phyloP scores from a whole-genome alignment of 164 flowering plant species.

The Dillenia suffruticosa region DNA sequence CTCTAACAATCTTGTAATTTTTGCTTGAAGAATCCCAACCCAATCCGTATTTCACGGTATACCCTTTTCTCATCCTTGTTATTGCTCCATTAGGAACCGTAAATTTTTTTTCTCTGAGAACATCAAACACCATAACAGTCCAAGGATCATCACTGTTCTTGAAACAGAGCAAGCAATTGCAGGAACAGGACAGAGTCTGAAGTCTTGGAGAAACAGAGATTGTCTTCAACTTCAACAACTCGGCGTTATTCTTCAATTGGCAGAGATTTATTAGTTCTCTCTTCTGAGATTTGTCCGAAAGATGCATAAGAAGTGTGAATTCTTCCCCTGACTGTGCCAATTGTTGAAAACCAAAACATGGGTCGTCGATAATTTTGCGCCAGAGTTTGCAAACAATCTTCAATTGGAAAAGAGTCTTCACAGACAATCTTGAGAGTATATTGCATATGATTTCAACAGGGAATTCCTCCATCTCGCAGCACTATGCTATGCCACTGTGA shows the following conservation, averaged over 20 bases:
- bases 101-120: not conserved
- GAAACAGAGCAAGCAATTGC: slow-evolving; percentile 11
- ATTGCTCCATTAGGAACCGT: not conserved
- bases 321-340: slow-evolving; percentile 7
- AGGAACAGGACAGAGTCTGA: not conserved
- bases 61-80: not conserved
- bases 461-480: slow-evolving; percentile 1
- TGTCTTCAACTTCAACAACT: no score
- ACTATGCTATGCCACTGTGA: no score
- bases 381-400: slow-evolving; percentile 18
- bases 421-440: slow-evolving; percentile 19
- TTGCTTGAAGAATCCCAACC: slow-evolving; percentile 7
- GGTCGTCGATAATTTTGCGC: slow-evolving; percentile 14
- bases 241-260: no score
- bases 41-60: not conserved
- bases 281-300: not conserved
- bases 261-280: not conserved
- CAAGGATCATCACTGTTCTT: not conserved
- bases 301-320: not conserved
- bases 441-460: slow-evolving; percentile 10
- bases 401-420: slow-evolving; percentile 21
- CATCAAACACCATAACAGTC: not conserved
- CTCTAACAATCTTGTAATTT: slow-evolving; percentile 2
- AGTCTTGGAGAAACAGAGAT: slow-evolving; percentile 1
- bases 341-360: slow-evolving; percentile 11